Conservation (phyloP, 2,329 filamentous ascomycete species). For the Claviceps humidiphila region DNA sequence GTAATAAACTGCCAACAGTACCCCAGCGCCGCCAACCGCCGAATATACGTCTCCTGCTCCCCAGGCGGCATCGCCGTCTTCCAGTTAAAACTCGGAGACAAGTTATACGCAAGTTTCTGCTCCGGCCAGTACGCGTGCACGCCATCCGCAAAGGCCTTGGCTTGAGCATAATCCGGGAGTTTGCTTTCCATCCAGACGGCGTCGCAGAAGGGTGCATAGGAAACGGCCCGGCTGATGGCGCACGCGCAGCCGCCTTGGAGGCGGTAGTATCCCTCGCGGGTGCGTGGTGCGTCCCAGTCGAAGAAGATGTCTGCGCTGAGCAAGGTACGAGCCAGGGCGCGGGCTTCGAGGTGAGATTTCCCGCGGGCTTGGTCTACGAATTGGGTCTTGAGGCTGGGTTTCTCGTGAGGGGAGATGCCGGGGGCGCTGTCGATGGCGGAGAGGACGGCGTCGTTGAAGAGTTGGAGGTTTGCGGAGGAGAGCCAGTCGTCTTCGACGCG, state of each 20-base stretch:
- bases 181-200: constrained; percentile 99
- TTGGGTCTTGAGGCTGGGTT: constrained; percentile 50
- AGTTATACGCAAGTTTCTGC: constrained; percentile 98
- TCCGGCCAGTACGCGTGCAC: constrained; percentile 93
- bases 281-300: constrained; percentile 90
- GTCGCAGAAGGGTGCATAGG: constrained; percentile 87
- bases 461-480: constrained; percentile 63
- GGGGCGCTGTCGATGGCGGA: constrained; percentile 60
- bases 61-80: constrained; percentile 84
- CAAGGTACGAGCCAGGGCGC: constrained; percentile 63
- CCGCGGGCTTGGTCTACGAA: constrained; percentile 60
- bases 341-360: constrained; percentile 73
- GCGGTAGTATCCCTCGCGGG: constrained; percentile 89
- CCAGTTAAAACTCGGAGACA: constrained; percentile 99
- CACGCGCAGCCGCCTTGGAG: constrained; percentile 85
- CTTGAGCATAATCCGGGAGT: constrained; percentile 81
- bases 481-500: constrained; percentile 87
- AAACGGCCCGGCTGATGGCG: constrained; percentile 78
- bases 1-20: constrained; percentile 99
- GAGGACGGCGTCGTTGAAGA: constrained; percentile 81
- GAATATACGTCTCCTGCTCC: constrained; percentile 96
- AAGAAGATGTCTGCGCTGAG: constrained; percentile 76
- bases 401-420: constrained; percentile 38
- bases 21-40: constrained; percentile 69
- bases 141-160: constrained; percentile 82